Evolutionary conservation across 192 early-diverging fungal species (phyloP), one percentile per base, ranked within the genome.

Genomic region (Podila epigama): DNA sequence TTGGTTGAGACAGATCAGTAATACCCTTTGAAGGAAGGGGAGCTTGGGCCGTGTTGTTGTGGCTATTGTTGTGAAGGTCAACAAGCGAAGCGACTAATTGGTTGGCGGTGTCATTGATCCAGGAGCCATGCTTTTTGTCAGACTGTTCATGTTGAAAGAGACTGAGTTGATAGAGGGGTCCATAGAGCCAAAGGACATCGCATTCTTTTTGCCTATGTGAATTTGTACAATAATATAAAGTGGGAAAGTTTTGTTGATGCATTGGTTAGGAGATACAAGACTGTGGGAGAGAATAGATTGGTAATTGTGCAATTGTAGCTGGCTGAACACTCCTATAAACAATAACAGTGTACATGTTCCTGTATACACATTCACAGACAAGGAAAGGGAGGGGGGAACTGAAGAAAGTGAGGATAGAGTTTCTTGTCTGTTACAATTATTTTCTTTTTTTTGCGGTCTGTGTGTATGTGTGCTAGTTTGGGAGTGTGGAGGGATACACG

Each of bases 191-290:
- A 0, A 75, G 60, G 15, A 68, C 65, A 42, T 75, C 72, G 29
- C 72, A 75, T 40, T 75, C 72, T 44, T 75, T 75, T 31, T 75
- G 72, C 72, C 72, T 75, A 63, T 50, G n/a, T n/a, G n/a, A n/a
- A n/a, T n/a, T n/a, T n/a, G n/a, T 34, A 25, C 6, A 10, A 25
- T 34, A 27, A 22, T 2, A 11, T 29, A 4, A 52, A 37, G 25
- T 13, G 10, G 40, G 3, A 58, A 39, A 37, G 4, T 39, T 5
- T 18, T 58, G 31, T 60, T 44, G 22, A n/a, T 29, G 58, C 20
- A 44, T 40, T 20, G n/a, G 22, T 27, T 34, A 42, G 7, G 15
- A 53, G 22, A 56, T 9, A 8, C 16, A 16, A 40, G 10, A 32
- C 2, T 44, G 3, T 58, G 37, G 37, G 32, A 27, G 12, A 54